Evolutionary conservation across 208 protist species (phyloP).

Genomic region (Vickermania ingenoplastis): DNA sequence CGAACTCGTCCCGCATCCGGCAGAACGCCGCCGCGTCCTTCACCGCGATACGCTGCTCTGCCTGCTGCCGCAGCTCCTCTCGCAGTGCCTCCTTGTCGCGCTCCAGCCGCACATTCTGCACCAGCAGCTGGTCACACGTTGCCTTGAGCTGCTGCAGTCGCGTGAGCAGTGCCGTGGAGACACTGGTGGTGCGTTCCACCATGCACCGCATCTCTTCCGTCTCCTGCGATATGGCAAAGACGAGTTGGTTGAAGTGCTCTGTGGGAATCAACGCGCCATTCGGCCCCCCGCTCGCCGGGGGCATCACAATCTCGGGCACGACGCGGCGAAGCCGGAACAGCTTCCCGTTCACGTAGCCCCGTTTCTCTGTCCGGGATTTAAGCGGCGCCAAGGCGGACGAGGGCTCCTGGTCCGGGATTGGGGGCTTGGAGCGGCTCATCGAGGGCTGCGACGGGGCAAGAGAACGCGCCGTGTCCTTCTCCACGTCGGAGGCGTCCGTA

Average conservation of each 20-base stretch:
- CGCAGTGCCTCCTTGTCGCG: constrained; percentile 21
- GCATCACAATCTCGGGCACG: background rate
- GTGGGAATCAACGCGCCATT: background rate
- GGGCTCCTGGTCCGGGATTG: background rate
- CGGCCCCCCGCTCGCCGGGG: background rate
- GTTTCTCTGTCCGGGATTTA: background rate
- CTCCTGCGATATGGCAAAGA: constrained; percentile 6
- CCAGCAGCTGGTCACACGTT: constrained; percentile 19
- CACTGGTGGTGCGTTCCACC: constrained; percentile 1
- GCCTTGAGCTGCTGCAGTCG: constrained; percentile 28
- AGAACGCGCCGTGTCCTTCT: background rate
- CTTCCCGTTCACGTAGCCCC: background rate
- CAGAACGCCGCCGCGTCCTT: background rate
- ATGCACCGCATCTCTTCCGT: constrained; percentile 2
- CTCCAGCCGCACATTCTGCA: constrained; percentile 53
- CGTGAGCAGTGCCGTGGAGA: constrained; percentile 10
- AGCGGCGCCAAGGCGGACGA: background rate
- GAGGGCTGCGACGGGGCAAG: background rate
- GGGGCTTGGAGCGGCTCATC: background rate
- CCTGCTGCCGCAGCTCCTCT: constrained; percentile 8
- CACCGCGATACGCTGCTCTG: background rate
- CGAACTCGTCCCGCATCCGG: constrained; percentile 4
- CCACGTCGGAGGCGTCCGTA: background rate
- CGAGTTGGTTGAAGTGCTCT: background rate
- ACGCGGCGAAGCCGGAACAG: background rate